Conservation (phyloP, 768 basidiomycete genomes). For the Calocybe cyanea region DNA sequence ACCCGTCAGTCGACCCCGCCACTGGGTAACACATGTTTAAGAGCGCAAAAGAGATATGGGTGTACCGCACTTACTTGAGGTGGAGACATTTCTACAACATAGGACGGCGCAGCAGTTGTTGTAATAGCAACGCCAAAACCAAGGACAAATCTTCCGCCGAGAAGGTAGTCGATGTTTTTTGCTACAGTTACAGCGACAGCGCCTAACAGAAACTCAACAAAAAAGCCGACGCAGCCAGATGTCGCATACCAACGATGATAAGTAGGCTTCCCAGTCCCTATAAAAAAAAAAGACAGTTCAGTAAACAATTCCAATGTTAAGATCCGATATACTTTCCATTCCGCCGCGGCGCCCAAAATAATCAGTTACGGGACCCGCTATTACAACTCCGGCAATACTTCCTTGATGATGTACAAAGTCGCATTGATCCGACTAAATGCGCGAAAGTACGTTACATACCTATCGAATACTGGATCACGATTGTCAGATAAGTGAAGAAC, state of each 20-base stretch:
- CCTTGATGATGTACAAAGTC: slow-evolving; percentile 13
- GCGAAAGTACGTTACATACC: slow-evolving; percentile 18
- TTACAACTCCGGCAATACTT: slow-evolving; percentile 32
- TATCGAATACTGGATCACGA: slow-evolving; percentile 34
- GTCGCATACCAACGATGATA: slow-evolving; percentile 30
- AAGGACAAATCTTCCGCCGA: slow-evolving; percentile 49
- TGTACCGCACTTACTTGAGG: slow-evolving; percentile 34
- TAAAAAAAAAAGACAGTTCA: not conserved
- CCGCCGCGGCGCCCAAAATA: slow-evolving; percentile 40
- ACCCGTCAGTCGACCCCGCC: slow-evolving; percentile 49
- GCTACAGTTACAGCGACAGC: slow-evolving; percentile 44
- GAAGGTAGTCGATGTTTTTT: slow-evolving; percentile 40
- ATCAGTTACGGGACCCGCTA: slow-evolving; percentile 41
- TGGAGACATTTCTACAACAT: slow-evolving; percentile 57
- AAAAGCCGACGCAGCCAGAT: too few relatives aligned
- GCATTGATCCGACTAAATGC: not conserved
- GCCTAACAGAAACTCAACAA: slow-evolving; percentile 22
- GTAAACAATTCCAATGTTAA: not conserved
- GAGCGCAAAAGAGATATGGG: not conserved
- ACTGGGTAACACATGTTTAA: slow-evolving; percentile 20
- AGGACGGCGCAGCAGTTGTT: slow-evolving; percentile 41
- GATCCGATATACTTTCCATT: slow-evolving; percentile 29
- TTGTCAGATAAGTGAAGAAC: not conserved
- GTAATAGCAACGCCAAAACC: slow-evolving; percentile 51
- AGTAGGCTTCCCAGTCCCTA: slow-evolving; percentile 38